Evolutionary conservation across 2,329 filamentous ascomycete species (phyloP), one percentile per base, ranked within the genome.

Genomic region (Colletotrichum tropicicola): DNA sequence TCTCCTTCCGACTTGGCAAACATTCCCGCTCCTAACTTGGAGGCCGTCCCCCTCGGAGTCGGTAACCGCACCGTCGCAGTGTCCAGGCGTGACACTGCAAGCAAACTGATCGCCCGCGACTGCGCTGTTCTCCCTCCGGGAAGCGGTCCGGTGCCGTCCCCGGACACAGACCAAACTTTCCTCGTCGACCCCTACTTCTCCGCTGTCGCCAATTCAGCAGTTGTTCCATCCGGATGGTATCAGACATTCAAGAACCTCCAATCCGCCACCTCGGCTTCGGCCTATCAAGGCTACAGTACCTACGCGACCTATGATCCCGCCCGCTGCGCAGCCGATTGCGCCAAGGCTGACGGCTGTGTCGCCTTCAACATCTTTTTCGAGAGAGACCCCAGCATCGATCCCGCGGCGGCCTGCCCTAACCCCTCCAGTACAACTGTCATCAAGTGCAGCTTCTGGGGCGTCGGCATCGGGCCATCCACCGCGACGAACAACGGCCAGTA

Each of bases 401-500:
- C 59, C 5, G 51, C 41, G 5, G 15, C 17, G 3, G 15, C 25
- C 7, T 61, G 59, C 12, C 43, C 52, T 15, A 57, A 56, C 27
- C 59, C 59, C 3, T 12, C n/a, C 1, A 57, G 59, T 9, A 61
- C 59, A 1, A 61, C 52, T 3, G 59, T 61, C 12, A 61, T 61
- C 55, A 58, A 58, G 23, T 58, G 55, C 15, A 49, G 44, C 25
- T 58, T 58, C 44, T 58, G 55, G 55, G 55, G 55, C 21, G 55
- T 49, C n/a, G 32, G 8, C 13, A 49, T 58, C 17, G 44, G 44
- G 5, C 44, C 44, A 8, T 49, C 44, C 45, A 70, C 51, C 27
- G 64, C 64, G n/a, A 52, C 39, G 28, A 67, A 67, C 59, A 41
- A 12, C 19, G 64, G 64, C 10, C 47, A 67, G 43, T 32, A 51